Percentiles rank a stretch among this genome's conserved stretches.
These are phyloP conservation scores for Athelia sp. DNA, from an alignment of 1,284 basidiomycete genomes.

Conservation along the genomic window DNA sequence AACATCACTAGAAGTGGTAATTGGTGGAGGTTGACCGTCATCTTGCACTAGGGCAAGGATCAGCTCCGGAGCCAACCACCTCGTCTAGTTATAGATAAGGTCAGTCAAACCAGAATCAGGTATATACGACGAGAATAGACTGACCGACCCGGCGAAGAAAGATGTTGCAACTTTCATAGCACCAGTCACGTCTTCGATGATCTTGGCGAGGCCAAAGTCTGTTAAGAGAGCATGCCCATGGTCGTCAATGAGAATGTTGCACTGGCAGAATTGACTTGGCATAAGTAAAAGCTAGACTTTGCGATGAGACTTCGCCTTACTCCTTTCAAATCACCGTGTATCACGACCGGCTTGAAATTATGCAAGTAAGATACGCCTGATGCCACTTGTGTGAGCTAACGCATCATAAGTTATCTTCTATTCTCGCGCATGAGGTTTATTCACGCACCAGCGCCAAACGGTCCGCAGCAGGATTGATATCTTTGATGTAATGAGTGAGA, in stretches of 20 bases:
- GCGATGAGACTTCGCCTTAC: constrained; percentile 22
- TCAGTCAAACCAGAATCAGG: background rate
- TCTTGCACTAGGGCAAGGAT: constrained; percentile 45
- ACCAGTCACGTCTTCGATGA: constrained; percentile 45
- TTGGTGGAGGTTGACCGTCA: constrained; percentile 29
- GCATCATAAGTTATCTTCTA: too few relatives aligned
- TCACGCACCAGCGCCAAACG: constrained; percentile 39
- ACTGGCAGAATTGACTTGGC: constrained; percentile 25
- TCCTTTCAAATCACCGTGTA: constrained; percentile 57
- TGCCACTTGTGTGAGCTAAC: constrained; percentile 44
- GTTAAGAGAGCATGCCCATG: constrained; percentile 46
- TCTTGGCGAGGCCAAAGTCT: constrained; percentile 55
- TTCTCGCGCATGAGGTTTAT: background rate
- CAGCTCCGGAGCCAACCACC: constrained; percentile 54
- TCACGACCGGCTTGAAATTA: constrained; percentile 41
- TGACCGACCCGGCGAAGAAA: constrained; percentile 41
- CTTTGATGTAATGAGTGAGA: constrained; percentile 40
- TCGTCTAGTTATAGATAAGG: too few relatives aligned
- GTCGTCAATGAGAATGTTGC: constrained; percentile 51
- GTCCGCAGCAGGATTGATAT: constrained; percentile 30
- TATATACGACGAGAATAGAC: background rate
- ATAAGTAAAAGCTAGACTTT: background rate
- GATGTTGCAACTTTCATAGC: constrained; percentile 36
- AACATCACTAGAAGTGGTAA: constrained; percentile 49
- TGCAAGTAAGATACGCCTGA: constrained; percentile 51